Evolutionary conservation across 768 basidiomycete species (phyloP).

Genomic region (Baorangia bicolor): DNA sequence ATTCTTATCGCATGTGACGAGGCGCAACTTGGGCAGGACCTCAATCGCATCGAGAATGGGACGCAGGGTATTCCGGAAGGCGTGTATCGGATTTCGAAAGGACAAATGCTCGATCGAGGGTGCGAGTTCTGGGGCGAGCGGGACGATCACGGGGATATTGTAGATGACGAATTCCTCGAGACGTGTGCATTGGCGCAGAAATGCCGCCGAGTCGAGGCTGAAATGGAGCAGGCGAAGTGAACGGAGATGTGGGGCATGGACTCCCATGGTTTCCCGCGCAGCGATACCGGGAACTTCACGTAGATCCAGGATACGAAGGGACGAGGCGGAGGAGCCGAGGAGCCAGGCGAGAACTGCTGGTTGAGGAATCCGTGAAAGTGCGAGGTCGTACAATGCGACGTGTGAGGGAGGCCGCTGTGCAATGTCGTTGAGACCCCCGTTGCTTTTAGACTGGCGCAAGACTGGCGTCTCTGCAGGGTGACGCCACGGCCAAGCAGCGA

Average conservation of each 20-base stretch:
- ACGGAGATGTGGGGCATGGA: slow-evolving; percentile 35
- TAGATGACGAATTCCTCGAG: slow-evolving; percentile 42
- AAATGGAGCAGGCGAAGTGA: slow-evolving; percentile 44
- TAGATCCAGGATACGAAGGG: slow-evolving; percentile 42
- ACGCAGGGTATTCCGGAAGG: slow-evolving; percentile 22
- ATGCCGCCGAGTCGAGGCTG: slow-evolving; percentile 30
- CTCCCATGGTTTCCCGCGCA: slow-evolving; percentile 26
- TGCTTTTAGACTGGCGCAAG: slow-evolving; percentile 1
- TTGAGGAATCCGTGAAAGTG: slow-evolving; percentile 35
- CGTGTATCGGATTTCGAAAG: slow-evolving; percentile 33
- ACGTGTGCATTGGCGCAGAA: slow-evolving; percentile 36
- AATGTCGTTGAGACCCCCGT: background rate
- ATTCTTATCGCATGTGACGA: slow-evolving; percentile 37
- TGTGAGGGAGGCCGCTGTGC: slow-evolving; percentile 7
- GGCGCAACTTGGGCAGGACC: slow-evolving; percentile 33
- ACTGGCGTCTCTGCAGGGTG: slow-evolving; percentile 13
- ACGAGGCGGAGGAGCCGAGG: slow-evolving; percentile 33
- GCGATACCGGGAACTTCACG: slow-evolving; percentile 34
- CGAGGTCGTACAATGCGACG: slow-evolving; percentile 41
- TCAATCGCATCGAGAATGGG: slow-evolving; percentile 34
- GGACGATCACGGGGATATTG: slow-evolving; percentile 35
- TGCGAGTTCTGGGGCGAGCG: slow-evolving; percentile 35
- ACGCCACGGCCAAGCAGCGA: slow-evolving; percentile 36
- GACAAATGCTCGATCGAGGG: slow-evolving; percentile 40
- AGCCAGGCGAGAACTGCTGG: slow-evolving; percentile 38